phyloP scores from a whole-genome alignment of 2,329 filamentous ascomycete species.

The Talaromyces albobiverticillius region DNA sequence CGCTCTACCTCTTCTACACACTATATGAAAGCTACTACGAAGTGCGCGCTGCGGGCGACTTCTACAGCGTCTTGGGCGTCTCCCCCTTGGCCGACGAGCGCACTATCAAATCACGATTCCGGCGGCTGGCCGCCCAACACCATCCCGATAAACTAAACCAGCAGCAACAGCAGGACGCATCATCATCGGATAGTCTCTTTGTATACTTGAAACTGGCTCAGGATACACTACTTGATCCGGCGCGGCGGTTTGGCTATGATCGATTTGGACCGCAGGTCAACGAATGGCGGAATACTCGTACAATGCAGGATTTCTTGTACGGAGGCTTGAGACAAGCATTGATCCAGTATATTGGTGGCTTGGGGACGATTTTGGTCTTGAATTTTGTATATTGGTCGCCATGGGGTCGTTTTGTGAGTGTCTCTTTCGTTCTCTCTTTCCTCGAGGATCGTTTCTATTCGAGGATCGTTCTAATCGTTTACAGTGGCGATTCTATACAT shows the following conservation, averaged over 20 bases:
- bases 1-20: conserved; percentile 83
- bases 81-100: conserved; percentile 66
- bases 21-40: conserved; percentile 89
- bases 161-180: conserved; percentile 30
- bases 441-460: conserved; percentile 22
- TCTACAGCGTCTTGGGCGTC: conserved; percentile 75
- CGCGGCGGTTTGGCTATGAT: conserved; percentile 82
- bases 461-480: conserved; percentile 16
- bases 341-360: conserved; percentile 39
- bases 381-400: conserved; percentile 41
- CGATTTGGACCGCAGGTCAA: conserved; percentile 75
- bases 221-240: conserved; percentile 76
- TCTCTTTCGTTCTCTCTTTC: neutral
- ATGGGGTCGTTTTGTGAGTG: conserved; percentile 46
- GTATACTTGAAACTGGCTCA: conserved; percentile 79
- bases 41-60: conserved; percentile 68
- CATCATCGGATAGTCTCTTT: conserved; percentile 57
- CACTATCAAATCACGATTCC: conserved; percentile 79
- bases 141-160: conserved; percentile 77
- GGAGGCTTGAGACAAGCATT: conserved; percentile 55
- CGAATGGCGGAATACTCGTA: conserved; percentile 54
- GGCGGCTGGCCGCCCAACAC: conserved; percentile 64
- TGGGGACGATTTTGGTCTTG: conserved; percentile 33
- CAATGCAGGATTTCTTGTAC: conserved; percentile 69
- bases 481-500: conserved; percentile 52